A percentile compares a stretch with the other conserved stretches of the same genome.
phyloP scores from a whole-genome alignment of 768 basidiomycete species.

The Filobasidium wieringae region DNA sequence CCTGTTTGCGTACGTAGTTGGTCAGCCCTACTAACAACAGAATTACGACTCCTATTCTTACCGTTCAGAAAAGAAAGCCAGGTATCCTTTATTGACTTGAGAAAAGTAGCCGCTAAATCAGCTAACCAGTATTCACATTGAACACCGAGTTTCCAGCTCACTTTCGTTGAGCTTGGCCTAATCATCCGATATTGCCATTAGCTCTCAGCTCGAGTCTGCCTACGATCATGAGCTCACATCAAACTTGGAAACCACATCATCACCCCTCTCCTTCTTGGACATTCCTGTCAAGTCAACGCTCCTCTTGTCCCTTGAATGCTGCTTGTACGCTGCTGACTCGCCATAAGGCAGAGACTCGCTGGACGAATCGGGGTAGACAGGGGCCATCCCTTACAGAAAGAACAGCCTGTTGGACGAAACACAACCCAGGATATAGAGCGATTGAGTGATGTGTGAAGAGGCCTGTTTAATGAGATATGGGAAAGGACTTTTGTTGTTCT shows the following conservation, averaged over 20 bases:
- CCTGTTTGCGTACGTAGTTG: not conserved
- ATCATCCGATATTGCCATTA: not conserved
- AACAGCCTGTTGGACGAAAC: too few species aligned
- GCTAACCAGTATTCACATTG: constrained; percentile 32
- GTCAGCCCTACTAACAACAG: not conserved
- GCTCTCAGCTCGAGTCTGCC: not conserved
- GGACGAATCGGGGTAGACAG: too few species aligned
- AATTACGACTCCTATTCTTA: constrained; percentile 28
- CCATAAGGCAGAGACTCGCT: not conserved
- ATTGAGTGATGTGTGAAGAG: too few species aligned
- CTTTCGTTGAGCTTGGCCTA: constrained; percentile 31
- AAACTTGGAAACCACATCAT: constrained; percentile 4
- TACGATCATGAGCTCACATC: constrained; percentile 4
- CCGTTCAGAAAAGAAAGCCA: constrained; percentile 79
- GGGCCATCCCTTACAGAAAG: too few species aligned
- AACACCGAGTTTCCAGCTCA: not conserved
- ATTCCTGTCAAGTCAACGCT: constrained; percentile 6
- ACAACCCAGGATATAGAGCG: too few species aligned
- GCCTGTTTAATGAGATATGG: too few species aligned
- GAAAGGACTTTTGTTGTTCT: too few species aligned
- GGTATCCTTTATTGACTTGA: constrained; percentile 59
- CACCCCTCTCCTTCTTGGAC: not conserved
- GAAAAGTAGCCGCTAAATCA: constrained; percentile 48
- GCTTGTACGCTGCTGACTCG: not conserved
- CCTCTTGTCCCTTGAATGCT: not conserved